Percentiles rank a stretch among this genome's conserved stretches.
Conservation (phyloP, 2,329 filamentous ascomycete species). For the Stachybotrys elegans region DNA sequence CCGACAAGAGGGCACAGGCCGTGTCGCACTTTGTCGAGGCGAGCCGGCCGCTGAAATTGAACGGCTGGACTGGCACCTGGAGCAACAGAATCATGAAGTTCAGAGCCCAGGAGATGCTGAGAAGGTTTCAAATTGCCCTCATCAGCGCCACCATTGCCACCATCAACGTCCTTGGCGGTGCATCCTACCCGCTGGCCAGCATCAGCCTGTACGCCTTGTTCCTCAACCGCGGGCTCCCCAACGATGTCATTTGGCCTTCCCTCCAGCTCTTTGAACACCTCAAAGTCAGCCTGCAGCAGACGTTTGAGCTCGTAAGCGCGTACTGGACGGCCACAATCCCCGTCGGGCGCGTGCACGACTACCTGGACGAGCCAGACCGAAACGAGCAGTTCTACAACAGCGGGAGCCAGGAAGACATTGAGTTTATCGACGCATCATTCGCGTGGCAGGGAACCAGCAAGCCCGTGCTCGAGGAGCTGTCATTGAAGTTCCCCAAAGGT, state of each 20-base stretch:
- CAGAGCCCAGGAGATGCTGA: conserved; percentile 28
- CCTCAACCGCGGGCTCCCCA: conserved; percentile 60
- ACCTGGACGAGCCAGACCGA: conserved; percentile 83
- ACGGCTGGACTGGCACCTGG: conserved; percentile 34
- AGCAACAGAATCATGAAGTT: conserved; percentile 29
- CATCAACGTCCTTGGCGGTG: conserved; percentile 65
- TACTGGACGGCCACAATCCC: conserved; percentile 80
- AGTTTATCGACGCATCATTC: conserved; percentile 64
- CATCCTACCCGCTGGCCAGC: conserved; percentile 72
- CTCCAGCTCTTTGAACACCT: conserved; percentile 75
- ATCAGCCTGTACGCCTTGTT: conserved; percentile 78
- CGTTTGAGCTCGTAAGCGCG: conserved; percentile 70
- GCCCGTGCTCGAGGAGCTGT: conserved; percentile 43
- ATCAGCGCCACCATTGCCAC: conserved; percentile 51
- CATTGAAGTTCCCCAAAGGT: conserved; percentile 41
- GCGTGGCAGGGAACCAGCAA: conserved; percentile 68
- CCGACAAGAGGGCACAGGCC: conserved; percentile 72
- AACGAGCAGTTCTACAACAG: conserved; percentile 40
- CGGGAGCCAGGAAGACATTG: conserved; percentile 31
- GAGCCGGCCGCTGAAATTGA: conserved; percentile 58
- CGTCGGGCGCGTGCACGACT: conserved; percentile 74
- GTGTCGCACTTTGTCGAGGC: conserved; percentile 84
- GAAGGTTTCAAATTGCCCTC: conserved; percentile 29
- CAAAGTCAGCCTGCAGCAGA: conserved; percentile 65
- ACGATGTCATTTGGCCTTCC: conserved; percentile 84